Conservation (phyloP, 2,329 filamentous ascomycete genomes). For the Diplodia sapinea region DNA sequence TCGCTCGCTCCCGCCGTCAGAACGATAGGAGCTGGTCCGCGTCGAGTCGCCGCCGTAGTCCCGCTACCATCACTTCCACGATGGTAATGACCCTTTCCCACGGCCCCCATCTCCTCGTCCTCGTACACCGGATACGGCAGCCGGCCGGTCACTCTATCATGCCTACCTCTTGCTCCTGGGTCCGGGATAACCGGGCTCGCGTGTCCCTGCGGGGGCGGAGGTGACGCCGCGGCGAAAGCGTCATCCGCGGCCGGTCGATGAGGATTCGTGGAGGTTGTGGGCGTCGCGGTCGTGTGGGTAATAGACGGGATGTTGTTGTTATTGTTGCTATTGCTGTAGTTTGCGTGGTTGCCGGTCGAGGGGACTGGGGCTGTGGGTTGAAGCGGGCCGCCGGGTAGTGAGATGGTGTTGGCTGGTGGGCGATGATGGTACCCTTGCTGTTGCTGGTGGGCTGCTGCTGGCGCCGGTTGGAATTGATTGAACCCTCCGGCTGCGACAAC, state of each 20-base stretch:
- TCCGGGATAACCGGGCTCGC: slow-evolving; percentile 20
- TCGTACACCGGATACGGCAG: slow-evolving; percentile 15
- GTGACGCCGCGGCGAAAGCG: neutral
- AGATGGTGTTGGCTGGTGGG: neutral
- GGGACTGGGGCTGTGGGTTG: neutral
- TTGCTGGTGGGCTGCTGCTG: neutral
- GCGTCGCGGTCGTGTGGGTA: slow-evolving; percentile 9
- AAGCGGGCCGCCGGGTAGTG: neutral
- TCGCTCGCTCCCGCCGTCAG: neutral
- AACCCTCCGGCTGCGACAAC: neutral
- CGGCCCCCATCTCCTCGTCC: slow-evolving; percentile 7
- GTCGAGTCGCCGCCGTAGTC: neutral
- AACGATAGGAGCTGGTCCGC: neutral
- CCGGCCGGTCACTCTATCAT: neutral
- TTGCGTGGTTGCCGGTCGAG: neutral
- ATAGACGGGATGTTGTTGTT: slow-evolving; percentile 14
- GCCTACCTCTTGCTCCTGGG: neutral
- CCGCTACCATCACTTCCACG: neutral
- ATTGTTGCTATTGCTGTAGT: neutral
- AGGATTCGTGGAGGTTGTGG: neutral
- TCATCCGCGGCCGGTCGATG: neutral
- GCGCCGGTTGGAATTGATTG: neutral
- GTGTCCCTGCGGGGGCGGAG: neutral
- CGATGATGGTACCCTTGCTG: neutral
- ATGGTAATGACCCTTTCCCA: neutral